Base-by-base conservation (phyloP, 2,329 filamentous ascomycete species). In the Ceratocystis alfenasii region DNA sequence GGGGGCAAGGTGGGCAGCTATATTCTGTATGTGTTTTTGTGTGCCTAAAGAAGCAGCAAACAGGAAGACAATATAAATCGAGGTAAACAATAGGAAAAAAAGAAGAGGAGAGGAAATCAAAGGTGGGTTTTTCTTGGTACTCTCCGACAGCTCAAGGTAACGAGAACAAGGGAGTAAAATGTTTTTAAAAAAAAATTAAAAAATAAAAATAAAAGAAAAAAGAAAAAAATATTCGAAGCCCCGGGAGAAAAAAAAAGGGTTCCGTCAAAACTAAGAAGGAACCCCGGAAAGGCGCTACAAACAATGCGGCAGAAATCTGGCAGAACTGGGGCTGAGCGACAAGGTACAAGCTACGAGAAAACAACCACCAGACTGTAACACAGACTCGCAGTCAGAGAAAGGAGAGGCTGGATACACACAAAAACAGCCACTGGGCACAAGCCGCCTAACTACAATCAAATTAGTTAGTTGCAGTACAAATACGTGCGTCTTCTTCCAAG, bases 291-390 rank as follows among this genome's bases (percentile, higher is more conserved):
- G n/a, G 25, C 46, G n/a, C 46, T 41, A 22, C 20, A 22, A 50
- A 20, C 46, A 50, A 50, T 50, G 53, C 53, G 53, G 53, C 53
- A 57, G 25, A 57, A 57, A 3, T 17, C 53, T 28, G 53, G 53
- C 5, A 57, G 17, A 57, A 57, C n/a, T 50, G n/a, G 17, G 8
- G 45, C 20, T n/a, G 45, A 20, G 20, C 17, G 20, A 48, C 45
- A 48, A 20, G 45, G 46, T 20, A 50, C 46, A 50, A 50, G 46
- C 36, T 12, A 20, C 2, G 5, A 50, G 45, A 48, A 48, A 6
- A 48, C 45, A 20, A 5, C 5, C 45, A 4, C 5, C 45, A 15
- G 17, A 10, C 45, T 2, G 20, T n/a, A 10, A 48, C 20, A 48
- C 45, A 48, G 45, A 48, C 45, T 41, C 8, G 33, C 33, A 36